These are phyloP conservation scores for Patellifolia procumbens DNA, from an alignment of 179 eudicot species.

Conservation along the genomic window DNA sequence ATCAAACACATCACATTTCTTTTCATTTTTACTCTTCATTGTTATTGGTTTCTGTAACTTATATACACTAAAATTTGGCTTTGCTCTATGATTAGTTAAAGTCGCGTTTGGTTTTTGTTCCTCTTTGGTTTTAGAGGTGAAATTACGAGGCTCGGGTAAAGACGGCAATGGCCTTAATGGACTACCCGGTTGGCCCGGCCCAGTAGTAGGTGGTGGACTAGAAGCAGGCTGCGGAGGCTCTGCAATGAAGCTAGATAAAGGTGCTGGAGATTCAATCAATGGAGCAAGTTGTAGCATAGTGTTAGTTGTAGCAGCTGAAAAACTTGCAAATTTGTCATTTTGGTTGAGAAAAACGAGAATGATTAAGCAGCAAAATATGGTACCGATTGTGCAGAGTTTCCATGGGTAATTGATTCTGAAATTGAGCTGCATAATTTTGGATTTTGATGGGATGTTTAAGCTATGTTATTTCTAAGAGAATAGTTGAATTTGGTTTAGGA, in stretches of 20 bases:
- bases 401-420: slow-evolving; percentile 17
- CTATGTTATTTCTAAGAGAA: too few species aligned
- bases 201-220: background rate
- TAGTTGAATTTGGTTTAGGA: too few species aligned
- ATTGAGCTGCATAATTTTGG: too few species aligned
- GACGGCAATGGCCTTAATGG: too few species aligned
- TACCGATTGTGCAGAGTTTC: slow-evolving; percentile 34
- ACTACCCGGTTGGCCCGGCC: too few species aligned
- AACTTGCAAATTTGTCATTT: background rate
- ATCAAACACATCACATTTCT: slow-evolving; percentile 28
- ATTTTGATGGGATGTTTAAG: too few species aligned
- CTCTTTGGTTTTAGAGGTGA: too few species aligned
- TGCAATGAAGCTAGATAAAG: background rate
- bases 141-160: too few species aligned
- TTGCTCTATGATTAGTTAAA: background rate
- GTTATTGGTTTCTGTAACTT: too few species aligned
- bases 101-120: background rate
- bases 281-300: background rate
- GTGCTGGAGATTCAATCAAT: too few species aligned
- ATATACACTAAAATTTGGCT: too few species aligned
- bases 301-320: too few species aligned
- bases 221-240: background rate
- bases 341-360: slow-evolving; percentile 23
- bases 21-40: background rate
- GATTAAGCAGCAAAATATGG: slow-evolving; percentile 30